Percentiles rank a stretch among this genome's conserved stretches.
Evolutionary conservation across 2,329 filamentous ascomycete genomes (phyloP).

Genomic region (Fusarium sp.): DNA sequence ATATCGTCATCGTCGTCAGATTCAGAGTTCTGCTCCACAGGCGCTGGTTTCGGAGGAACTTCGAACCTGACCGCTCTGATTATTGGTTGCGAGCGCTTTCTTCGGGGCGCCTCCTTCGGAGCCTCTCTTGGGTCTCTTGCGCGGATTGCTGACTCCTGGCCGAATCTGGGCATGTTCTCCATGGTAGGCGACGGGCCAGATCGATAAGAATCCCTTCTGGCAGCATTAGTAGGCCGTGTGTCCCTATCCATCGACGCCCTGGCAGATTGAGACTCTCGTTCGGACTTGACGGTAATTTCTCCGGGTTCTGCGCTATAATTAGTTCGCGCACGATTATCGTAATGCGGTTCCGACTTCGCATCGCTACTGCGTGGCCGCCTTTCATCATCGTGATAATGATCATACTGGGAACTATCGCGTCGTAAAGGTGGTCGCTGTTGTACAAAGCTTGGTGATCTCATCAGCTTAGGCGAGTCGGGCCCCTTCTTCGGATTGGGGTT

Average conservation of each 20-base stretch:
- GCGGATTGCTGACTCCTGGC: slow-evolving; percentile 15
- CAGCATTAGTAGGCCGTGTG: slow-evolving; percentile 22
- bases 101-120: slow-evolving; percentile 32
- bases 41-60: slow-evolving; percentile 53
- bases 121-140: slow-evolving; percentile 21
- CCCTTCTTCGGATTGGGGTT: slow-evolving; percentile 65
- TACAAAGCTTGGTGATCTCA: slow-evolving; percentile 62
- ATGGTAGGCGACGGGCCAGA: slow-evolving; percentile 41
- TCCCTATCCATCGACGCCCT: slow-evolving; percentile 44
- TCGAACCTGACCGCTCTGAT: slow-evolving; percentile 54
- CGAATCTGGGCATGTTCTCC: slow-evolving; percentile 37
- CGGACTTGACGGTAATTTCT: slow-evolving; percentile 57
- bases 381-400: slow-evolving; percentile 55
- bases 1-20: slow-evolving; percentile 71
- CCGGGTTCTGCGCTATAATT: slow-evolving; percentile 61
- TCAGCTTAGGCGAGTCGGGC: slow-evolving; percentile 64
- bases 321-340: slow-evolving; percentile 53
- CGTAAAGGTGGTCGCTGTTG: slow-evolving; percentile 55
- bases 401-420: slow-evolving; percentile 51
- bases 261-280: slow-evolving; percentile 54
- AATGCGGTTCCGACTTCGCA: slow-evolving; percentile 59
- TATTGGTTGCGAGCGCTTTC: slow-evolving; percentile 45
- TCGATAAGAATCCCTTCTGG: slow-evolving; percentile 32
- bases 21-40: slow-evolving; percentile 53
- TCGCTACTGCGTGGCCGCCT: slow-evolving; percentile 66